A percentile compares a stretch with the other conserved stretches of the same genome.
These are phyloP conservation scores for Penicillium psychrosexuale DNA, from an alignment of 2,329 filamentous ascomycete species.

Conservation along the genomic window DNA sequence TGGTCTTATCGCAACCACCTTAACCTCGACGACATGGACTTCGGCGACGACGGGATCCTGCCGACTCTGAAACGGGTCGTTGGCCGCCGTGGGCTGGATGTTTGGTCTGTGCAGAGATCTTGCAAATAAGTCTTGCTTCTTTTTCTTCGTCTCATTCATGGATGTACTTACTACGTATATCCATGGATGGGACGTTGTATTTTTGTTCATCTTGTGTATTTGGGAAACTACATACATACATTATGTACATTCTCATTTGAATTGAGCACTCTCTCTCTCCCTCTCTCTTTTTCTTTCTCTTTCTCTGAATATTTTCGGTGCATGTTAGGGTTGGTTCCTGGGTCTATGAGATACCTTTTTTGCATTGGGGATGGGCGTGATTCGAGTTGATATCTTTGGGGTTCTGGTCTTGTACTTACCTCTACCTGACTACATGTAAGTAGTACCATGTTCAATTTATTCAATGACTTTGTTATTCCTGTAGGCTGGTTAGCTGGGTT, in stretches of 20 bases:
- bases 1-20: slow-evolving; percentile 48
- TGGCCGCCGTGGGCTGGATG: slow-evolving; percentile 48
- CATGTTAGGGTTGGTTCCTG: not conserved
- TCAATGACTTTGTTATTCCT: not conserved
- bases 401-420: not conserved
- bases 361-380: slow-evolving; percentile 8
- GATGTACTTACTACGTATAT: not conserved
- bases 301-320: slow-evolving; percentile 9
- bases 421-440: not conserved
- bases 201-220: not conserved
- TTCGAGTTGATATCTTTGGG: not conserved
- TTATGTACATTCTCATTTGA: not conserved
- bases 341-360: slow-evolving; percentile 2
- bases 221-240: not conserved
- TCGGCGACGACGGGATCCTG: slow-evolving; percentile 48
- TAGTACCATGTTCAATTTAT: not conserved
- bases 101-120: slow-evolving; percentile 45
- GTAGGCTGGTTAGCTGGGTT: not conserved
- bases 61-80: slow-evolving; percentile 46
- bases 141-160: not conserved
- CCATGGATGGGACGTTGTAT: not conserved
- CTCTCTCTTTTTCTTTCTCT: slow-evolving; percentile 1
- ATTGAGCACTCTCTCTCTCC: slow-evolving; percentile 2
- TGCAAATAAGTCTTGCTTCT: slow-evolving; percentile 22
- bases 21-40: slow-evolving; percentile 53